Evolutionary conservation across 2,329 filamentous ascomycete genomes (phyloP), one percentile per base, ranked within the genome.

Genomic region (Albophoma yamanashiensis): DNA sequence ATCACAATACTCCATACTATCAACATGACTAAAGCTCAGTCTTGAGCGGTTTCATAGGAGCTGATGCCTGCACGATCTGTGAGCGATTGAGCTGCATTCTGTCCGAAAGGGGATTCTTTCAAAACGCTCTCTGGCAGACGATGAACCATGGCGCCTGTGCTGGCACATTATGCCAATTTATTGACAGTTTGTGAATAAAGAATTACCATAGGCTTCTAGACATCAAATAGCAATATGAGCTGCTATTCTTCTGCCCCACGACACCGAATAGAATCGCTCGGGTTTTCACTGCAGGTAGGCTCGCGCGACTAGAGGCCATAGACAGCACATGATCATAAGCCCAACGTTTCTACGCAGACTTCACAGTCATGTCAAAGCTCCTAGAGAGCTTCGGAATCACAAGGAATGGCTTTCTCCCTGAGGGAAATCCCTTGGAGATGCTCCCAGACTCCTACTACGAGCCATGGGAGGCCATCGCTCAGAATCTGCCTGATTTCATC

Each of bases 321-420:
- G 36, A 8, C 34, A 36, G 11, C 34, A 36, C 9, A 36, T 9
- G 11, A 36, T 38, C 40, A 43, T 5, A 42, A 42, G 40, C 40
- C 40, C 7, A 20, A n/a, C 17, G 17, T 6, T 20, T 43, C 6
- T 20, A 43, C 40, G 43, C 22, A 25, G 43, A 12, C 22, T 47
- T 47, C 11, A 4, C 15, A 52, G 8, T 17, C 27, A 52, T 52
- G 27, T 1, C 27, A 8, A 17, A 11, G 15, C 15, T 20, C 55
- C 62, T 77, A 17, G 62, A 65, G 34, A 69, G 71, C 50, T 79
- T 74, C 53, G 68, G 68, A 27, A 68, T 80, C 34, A 74, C 76
- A 2, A 71, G 78, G 25, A 84, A 90, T 72, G 92, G 91, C 42
- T 96, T 96, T 70, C 82, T 96, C 6, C 90, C 92, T 0, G 77